Evolutionary conservation across 306 rosid species (phyloP).

Genomic region (Cucurbita moschata): DNA sequence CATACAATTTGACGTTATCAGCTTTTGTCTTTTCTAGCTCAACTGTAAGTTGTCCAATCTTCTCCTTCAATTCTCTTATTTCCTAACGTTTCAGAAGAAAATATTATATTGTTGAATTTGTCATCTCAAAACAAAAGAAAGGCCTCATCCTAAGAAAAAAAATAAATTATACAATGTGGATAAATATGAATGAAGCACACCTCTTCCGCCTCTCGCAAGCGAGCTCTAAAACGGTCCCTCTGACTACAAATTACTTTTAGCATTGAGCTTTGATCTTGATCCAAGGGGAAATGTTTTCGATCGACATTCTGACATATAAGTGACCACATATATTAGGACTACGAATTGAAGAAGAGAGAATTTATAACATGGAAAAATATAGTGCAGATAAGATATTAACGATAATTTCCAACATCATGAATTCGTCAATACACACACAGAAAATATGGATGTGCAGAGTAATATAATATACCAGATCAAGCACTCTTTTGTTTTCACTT

Average conservation of each 20-base stretch:
- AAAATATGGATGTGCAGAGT: not conserved
- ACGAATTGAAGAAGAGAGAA: not conserved
- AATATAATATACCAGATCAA: not conserved
- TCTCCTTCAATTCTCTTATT: conserved; percentile 84
- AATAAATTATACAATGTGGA: not conserved
- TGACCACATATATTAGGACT: conserved; percentile 12
- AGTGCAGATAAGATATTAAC: not conserved
- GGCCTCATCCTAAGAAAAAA: not conserved
- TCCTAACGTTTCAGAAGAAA: conserved; percentile 40
- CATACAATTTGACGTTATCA: conserved; percentile 92
- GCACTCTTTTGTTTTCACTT: not conserved
- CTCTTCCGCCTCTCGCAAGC: conserved; percentile 94
- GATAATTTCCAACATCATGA: not conserved
- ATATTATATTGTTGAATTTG: not conserved
- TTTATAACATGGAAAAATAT: not conserved
- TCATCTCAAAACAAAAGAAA: not conserved
- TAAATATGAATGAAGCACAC: conserved; percentile 15
- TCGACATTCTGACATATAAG: conserved; percentile 47
- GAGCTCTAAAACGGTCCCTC: conserved; percentile 87
- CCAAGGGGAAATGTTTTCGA: conserved; percentile 42
- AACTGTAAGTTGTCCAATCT: conserved; percentile 53
- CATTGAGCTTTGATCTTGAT: conserved; percentile 94
- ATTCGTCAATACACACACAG: not conserved
- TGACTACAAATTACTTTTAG: conserved; percentile 95
- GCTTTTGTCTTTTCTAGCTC: conserved; percentile 86